Conservation (phyloP, 805 yeast species). For the Sporopachydermia lactativora region DNA sequence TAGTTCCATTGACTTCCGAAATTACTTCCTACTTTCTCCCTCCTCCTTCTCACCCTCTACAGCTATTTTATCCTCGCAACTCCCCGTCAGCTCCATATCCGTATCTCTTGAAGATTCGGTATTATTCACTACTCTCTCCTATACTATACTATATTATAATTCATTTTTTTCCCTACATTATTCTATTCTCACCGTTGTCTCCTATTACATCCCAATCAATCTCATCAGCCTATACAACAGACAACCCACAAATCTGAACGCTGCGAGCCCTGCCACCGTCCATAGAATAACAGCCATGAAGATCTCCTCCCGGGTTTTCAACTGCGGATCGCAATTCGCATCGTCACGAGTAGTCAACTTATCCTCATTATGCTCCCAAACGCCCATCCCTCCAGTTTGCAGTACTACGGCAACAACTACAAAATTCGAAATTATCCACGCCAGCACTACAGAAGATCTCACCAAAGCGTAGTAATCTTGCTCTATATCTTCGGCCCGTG, state of each 20-base stretch:
- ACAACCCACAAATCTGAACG: conserved; percentile 70
- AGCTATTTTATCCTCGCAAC: too few species aligned
- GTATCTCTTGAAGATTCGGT: too few species aligned
- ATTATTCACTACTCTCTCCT: too few species aligned
- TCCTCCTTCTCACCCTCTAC: too few species aligned
- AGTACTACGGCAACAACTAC: conserved; percentile 71
- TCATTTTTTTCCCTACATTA: background rate
- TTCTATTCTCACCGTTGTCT: background rate
- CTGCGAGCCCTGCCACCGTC: conserved; percentile 86
- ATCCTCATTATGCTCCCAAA: conserved; percentile 8
- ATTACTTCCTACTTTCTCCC: too few species aligned
- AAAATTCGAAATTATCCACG: conserved; percentile 83
- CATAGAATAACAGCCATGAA: conserved; percentile 80
- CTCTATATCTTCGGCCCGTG: conserved; percentile 35
- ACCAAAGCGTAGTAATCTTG: conserved; percentile 82
- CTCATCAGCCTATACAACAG: conserved; percentile 35
- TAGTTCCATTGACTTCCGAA: too few species aligned
- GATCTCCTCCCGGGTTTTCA: conserved; percentile 36
- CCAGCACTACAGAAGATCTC: conserved; percentile 75
- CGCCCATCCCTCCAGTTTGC: conserved; percentile 65
- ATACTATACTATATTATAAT: too few species aligned
- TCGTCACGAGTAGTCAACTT: conserved; percentile 12
- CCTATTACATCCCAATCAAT: conserved; percentile 12
- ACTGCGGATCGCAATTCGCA: conserved; percentile 17
- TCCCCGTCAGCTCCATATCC: too few species aligned